Conservation (phyloP, 805 yeast genomes). For the Wickerhamiella shivajii region DNA sequence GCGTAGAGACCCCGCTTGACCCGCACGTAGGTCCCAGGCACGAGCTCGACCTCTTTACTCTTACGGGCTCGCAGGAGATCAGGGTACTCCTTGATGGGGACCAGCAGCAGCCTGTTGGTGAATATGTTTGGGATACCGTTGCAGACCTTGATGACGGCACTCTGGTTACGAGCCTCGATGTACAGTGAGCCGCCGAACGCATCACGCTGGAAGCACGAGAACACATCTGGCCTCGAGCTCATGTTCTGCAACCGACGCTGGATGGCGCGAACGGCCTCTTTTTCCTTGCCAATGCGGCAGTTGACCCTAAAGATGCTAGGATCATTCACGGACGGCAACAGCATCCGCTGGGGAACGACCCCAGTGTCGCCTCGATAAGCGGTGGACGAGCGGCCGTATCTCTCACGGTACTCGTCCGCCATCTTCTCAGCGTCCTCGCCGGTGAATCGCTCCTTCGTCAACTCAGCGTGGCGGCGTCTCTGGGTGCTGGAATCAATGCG, state of each 20-base stretch:
- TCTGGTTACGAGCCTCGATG: slow-evolving; percentile 84
- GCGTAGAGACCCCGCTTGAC: slow-evolving; percentile 82
- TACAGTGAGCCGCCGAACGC: slow-evolving; percentile 83
- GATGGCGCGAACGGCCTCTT: slow-evolving; percentile 71
- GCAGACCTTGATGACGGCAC: slow-evolving; percentile 79
- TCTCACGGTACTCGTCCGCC: slow-evolving; percentile 81
- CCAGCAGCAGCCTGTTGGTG: slow-evolving; percentile 53
- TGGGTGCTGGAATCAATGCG: slow-evolving; percentile 23
- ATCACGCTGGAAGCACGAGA: slow-evolving; percentile 88
- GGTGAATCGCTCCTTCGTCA: slow-evolving; percentile 54
- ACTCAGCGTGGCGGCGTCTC: slow-evolving; percentile 65
- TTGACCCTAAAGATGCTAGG: slow-evolving; percentile 94
- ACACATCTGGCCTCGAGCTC: slow-evolving; percentile 66
- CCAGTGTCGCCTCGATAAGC: slow-evolving; percentile 77
- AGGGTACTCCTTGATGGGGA: slow-evolving; percentile 92
- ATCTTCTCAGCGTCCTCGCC: slow-evolving; percentile 91
- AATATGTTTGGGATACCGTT: slow-evolving; percentile 83
- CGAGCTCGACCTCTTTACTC: slow-evolving; percentile 72
- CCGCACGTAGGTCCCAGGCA: slow-evolving; percentile 87
- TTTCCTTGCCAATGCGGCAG: slow-evolving; percentile 86
- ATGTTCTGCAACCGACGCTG: slow-evolving; percentile 68
- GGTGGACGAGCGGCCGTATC: slow-evolving; percentile 76
- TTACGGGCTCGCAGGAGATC: slow-evolving; percentile 81
- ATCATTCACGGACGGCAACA: slow-evolving; percentile 90
- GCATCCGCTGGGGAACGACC: slow-evolving; percentile 79